Base-by-base conservation (phyloP, 2,329 filamentous ascomycete species). In the Malbranchea zuffiana region DNA sequence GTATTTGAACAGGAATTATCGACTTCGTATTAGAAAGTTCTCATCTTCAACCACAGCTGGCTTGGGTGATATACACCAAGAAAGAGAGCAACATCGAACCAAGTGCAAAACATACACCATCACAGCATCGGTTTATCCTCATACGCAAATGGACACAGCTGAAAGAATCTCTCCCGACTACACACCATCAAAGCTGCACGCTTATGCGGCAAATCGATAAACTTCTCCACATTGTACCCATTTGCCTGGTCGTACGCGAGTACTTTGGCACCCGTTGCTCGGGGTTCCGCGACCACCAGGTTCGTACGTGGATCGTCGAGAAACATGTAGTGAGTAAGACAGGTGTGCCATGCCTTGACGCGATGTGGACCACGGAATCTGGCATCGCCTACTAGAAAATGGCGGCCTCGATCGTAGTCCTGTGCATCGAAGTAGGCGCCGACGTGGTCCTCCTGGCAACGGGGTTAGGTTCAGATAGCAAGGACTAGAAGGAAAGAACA, bases 231-330 rank as follows among this genome's bases (percentile, higher is more conserved):
- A 5, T 75, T 74, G 49, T 85, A 78, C 1, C 81, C 81, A 49
- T 83, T 78, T 34, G 78, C 74, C 37, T 82, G 71, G 48, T 87
- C 81, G 55, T 86, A 86, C 43, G 76, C 74, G 40, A 86, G 64
- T 10, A 86, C 76, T 0, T 75, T 80, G 18, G 66, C 70, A 49
- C 80, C 81, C 3, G 75, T 80, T 41, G 72, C 75, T 54, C 80
- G 80, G 21, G 82, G 82, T 62, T 88, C 82, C 3, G 62, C 64
- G 1, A 75, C 71, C 4, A 71, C 61, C 38, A 63, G 65, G 44
- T 55, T 62, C 0, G 71, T 75, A 4, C 72, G 66, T 16, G 69
- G 68, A 41, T 75, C 71, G 43, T 75, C 72, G 5, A 75, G 59
- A 55, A 75, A 75, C 48, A 68, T 66, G 53, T 73, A 75, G 47